These are phyloP conservation scores for Yamadazyma taylorii DNA, from an alignment of 1,139 yeast species.

Conservation along the genomic window DNA sequence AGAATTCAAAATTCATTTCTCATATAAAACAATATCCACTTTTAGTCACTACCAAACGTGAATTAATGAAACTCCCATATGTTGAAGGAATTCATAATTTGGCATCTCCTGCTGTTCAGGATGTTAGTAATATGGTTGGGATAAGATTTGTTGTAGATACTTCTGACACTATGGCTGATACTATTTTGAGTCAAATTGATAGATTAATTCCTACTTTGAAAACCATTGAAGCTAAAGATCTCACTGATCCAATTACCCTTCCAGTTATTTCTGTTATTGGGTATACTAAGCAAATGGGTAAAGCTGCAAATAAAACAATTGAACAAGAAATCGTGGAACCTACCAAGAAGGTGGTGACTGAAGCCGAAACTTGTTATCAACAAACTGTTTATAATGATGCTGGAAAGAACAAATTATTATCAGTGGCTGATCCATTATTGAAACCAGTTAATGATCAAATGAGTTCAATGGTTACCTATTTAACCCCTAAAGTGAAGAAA, in stretches of 20 bases:
- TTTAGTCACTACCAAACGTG: constrained; percentile 11
- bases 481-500: constrained; percentile 44
- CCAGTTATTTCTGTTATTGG: constrained; percentile 27
- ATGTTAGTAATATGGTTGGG: constrained; percentile 7
- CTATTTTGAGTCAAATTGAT: constrained; percentile 37
- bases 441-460: constrained; percentile 58
- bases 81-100: constrained; percentile 6
- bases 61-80: constrained; percentile 12
- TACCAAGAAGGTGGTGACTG: constrained; percentile 35
- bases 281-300: constrained; percentile 5
- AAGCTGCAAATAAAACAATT: constrained; percentile 23
- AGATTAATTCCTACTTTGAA: constrained; percentile 33
- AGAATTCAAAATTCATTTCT: constrained; percentile 9
- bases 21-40: constrained; percentile 18
- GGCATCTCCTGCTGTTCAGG: constrained; percentile 6
- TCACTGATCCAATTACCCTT: constrained; percentile 42
- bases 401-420: constrained; percentile 61
- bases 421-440: constrained; percentile 62
- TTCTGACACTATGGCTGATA: constrained; percentile 33
- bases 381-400: constrained; percentile 50
- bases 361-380: constrained; percentile 38
- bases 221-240: constrained; percentile 37
- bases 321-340: constrained; percentile 34
- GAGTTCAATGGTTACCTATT: constrained; percentile 37
- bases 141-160: constrained; percentile 19